Evolutionary conservation across 169 alveolate genomes (phyloP).

Genomic region (Plasmodium gonderi): DNA sequence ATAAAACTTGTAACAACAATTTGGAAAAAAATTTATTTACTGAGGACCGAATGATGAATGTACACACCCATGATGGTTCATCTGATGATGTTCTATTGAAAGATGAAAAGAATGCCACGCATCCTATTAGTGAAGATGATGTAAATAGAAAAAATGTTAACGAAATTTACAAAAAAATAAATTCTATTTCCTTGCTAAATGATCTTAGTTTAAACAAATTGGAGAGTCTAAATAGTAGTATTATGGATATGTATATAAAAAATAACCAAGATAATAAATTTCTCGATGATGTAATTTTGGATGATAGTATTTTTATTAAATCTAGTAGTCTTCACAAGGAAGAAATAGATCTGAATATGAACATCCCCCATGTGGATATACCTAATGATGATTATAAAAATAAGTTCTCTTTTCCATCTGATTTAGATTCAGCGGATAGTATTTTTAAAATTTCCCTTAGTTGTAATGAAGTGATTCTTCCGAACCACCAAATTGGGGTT

Average conservation of each 20-base stretch:
- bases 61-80: not conserved
- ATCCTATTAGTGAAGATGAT: slow-evolving; percentile 22
- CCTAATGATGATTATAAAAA: not conserved
- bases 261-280: slow-evolving; percentile 29
- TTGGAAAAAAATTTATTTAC: not conserved
- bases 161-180: slow-evolving; percentile 40
- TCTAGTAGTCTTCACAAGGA: not conserved
- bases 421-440: slow-evolving; percentile 1
- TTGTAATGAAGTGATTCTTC: slow-evolving; percentile 13
- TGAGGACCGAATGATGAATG: not conserved
- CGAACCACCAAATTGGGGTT: not conserved
- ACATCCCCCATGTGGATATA: not conserved
- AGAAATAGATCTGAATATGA: not conserved
- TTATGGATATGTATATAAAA: slow-evolving; percentile 25
- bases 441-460: slow-evolving; percentile 43
- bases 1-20: not conserved
- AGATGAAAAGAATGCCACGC: not conserved
- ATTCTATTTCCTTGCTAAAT: slow-evolving; percentile 44
- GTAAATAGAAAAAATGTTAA: slow-evolving; percentile 5
- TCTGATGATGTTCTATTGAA: not conserved
- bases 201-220: slow-evolving; percentile 57
- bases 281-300: slow-evolving; percentile 54
- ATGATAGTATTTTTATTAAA: slow-evolving; percentile 58
- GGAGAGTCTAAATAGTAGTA: slow-evolving; percentile 57
- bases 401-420: not conserved